Percentiles rank a stretch among this genome's conserved stretches.
These are phyloP conservation scores for Wallemia hederae DNA, from an alignment of 1,284 basidiomycete species.

Conservation along the genomic window DNA sequence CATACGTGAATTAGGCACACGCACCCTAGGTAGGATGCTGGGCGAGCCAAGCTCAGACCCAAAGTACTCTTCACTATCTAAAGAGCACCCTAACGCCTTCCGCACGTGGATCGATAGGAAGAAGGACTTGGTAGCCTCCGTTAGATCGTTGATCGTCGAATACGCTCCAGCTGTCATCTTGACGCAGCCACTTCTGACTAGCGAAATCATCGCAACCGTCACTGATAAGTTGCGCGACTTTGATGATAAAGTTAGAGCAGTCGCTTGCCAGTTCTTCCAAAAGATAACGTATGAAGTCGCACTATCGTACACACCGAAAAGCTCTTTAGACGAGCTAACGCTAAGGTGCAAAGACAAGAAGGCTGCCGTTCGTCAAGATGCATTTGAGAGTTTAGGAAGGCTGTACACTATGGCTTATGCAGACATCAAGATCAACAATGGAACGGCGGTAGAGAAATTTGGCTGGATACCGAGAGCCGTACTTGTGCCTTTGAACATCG, in stretches of 20 bases:
- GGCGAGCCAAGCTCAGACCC: background rate
- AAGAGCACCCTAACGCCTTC: slow-evolving; percentile 62
- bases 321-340: background rate
- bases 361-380: slow-evolving; percentile 55
- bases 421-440: slow-evolving; percentile 58
- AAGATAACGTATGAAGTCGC: slow-evolving; percentile 71
- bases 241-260: slow-evolving; percentile 68
- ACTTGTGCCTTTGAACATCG: slow-evolving; percentile 18
- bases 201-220: slow-evolving; percentile 20
- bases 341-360: slow-evolving; percentile 61
- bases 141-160: slow-evolving; percentile 56
- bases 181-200: slow-evolving; percentile 35
- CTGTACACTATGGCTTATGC: slow-evolving; percentile 56
- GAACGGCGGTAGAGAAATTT: slow-evolving; percentile 45
- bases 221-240: slow-evolving; percentile 43
- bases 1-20: slow-evolving; percentile 46
- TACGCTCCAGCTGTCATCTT: slow-evolving; percentile 30
- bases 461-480: slow-evolving; percentile 73
- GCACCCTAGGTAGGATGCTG: slow-evolving; percentile 69
- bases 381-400: slow-evolving; percentile 43
- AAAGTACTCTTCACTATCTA: slow-evolving; percentile 26
- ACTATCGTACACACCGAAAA: slow-evolving; percentile 38
- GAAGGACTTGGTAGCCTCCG: slow-evolving; percentile 39
- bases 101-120: slow-evolving; percentile 47
- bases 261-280: slow-evolving; percentile 51